phyloP scores from a whole-genome alignment of 495 filamentous ascomycete species.

The Penicillium mononematosum region DNA sequence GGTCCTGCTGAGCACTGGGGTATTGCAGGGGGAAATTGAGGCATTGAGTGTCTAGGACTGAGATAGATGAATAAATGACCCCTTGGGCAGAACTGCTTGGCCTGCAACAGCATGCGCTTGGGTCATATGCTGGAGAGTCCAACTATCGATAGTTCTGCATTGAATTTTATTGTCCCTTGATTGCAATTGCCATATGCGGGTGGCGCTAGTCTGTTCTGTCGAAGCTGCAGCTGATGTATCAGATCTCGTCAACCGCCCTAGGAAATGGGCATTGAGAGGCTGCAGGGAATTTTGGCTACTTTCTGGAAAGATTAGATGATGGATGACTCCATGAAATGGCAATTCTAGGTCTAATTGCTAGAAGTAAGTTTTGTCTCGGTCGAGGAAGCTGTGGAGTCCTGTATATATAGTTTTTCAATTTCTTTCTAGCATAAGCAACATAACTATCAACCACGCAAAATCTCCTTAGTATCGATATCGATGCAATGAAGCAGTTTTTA shows the following conservation, averaged over 20 bases:
- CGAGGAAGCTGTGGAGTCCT: not conserved
- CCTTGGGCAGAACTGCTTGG: slow-evolving; percentile 3
- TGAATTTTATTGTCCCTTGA: slow-evolving; percentile 6
- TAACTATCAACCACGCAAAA: not conserved
- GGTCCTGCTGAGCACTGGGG: not conserved
- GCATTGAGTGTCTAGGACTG: not conserved
- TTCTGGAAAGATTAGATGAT: not conserved
- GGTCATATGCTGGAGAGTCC: slow-evolving; percentile 9
- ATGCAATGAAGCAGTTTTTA: not conserved
- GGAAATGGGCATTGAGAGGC: not conserved
- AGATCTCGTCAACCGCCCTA: not conserved
- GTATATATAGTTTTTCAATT: not conserved
- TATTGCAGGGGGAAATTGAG: not conserved
- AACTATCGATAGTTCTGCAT: slow-evolving; percentile 10
- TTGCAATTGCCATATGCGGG: slow-evolving; percentile 3
- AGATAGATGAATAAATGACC: not conserved
- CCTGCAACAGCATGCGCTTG: not conserved
- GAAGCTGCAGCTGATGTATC: slow-evolving; percentile 3
- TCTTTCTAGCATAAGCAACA: not conserved
- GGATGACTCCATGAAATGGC: not conserved
- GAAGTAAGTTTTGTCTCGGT: not conserved
- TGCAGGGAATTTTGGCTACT: not conserved
- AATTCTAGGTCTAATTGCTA: not conserved
- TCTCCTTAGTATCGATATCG: not conserved
- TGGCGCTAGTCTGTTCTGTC: slow-evolving; percentile 3